These are phyloP conservation scores for Plenodomus tracheiphilus DNA, from an alignment of 2,329 filamentous ascomycete species.

Conservation along the genomic window DNA sequence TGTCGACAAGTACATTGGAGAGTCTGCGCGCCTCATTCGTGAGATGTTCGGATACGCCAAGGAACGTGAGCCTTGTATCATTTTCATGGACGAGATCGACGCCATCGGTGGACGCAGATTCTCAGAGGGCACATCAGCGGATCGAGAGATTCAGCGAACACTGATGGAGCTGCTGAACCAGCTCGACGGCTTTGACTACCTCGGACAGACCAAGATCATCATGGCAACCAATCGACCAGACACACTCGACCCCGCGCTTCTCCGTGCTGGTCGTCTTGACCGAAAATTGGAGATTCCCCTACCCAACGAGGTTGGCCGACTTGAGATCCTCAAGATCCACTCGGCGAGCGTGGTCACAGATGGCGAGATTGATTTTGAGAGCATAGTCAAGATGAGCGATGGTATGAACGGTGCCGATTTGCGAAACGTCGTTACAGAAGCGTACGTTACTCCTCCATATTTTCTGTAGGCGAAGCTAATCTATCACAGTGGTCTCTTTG, in stretches of 20 bases:
- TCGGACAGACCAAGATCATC: conserved; percentile 99
- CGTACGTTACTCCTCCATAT: conserved; percentile 63
- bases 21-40: conserved; percentile 93
- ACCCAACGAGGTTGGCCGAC: conserved; percentile 91
- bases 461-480: conserved; percentile 26
- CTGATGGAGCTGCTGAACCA: conserved; percentile 99
- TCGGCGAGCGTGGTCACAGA: conserved; percentile 82
- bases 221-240: conserved; percentile 99
- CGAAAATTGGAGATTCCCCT: conserved; percentile 97
- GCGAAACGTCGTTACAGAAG: conserved; percentile 96
- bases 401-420: conserved; percentile 96
- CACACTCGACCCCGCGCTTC: conserved; percentile 88
- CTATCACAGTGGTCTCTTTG: conserved; percentile 76
- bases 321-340: conserved; percentile 99
- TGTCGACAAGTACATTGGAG: conserved; percentile 99
- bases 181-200: conserved; percentile 97
- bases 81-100: conserved; percentile 99
- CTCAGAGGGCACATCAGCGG: conserved; percentile 94
- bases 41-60: conserved; percentile 99
- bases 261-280: conserved; percentile 91
- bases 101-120: conserved; percentile 96
- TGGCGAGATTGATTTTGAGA: conserved; percentile 97
- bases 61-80: conserved; percentile 99
- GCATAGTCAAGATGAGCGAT: conserved; percentile 99
- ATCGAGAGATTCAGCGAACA: conserved; percentile 97